Conservation (phyloP, 768 basidiomycete genomes). For the Psilocybe sp. region DNA sequence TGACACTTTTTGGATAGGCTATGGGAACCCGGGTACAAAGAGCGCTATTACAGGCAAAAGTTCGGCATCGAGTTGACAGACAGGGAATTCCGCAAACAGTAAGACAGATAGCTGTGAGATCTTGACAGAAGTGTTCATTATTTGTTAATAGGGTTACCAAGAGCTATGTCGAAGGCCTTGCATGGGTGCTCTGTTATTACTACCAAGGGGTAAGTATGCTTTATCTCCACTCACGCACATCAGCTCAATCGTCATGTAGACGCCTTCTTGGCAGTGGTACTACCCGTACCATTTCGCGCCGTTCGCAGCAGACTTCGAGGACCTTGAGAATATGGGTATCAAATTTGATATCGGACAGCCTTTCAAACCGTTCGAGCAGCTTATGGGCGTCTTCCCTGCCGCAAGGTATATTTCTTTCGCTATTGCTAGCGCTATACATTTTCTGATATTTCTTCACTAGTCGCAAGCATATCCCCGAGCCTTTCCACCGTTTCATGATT, state of each 20-base stretch:
- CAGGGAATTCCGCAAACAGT: constrained; percentile 71
- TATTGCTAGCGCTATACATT: constrained; percentile 1
- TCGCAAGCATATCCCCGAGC: constrained; percentile 81
- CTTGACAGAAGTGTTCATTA: constrained; percentile 3
- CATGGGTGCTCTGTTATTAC: constrained; percentile 96
- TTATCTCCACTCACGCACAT: background rate
- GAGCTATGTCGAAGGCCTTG: constrained; percentile 89
- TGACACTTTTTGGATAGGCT: constrained; percentile 48
- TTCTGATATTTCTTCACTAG: constrained; percentile 35
- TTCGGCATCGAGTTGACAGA: constrained; percentile 79
- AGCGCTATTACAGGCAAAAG: constrained; percentile 93
- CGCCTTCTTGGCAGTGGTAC: constrained; percentile 98
- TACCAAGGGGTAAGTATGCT: constrained; percentile 84
- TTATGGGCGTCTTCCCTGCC: constrained; percentile 98
- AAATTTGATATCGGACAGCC: constrained; percentile 78
- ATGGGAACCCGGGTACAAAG: constrained; percentile 95
- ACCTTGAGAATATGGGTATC: constrained; percentile 76
- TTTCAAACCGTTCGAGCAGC: constrained; percentile 95
- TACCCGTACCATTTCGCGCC: constrained; percentile 99
- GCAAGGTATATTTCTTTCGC: constrained; percentile 56
- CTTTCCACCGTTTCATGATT: constrained; percentile 87
- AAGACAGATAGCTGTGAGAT: constrained; percentile 21
- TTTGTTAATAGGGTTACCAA: constrained; percentile 59
- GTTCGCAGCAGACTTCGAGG: constrained; percentile 91
- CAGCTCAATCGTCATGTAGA: constrained; percentile 37